Percentiles rank a stretch among this genome's conserved stretches.
phyloP scores from a whole-genome alignment of 202 grass and related monocot genomes.

The Dendrocalamus latiflorus region DNA sequence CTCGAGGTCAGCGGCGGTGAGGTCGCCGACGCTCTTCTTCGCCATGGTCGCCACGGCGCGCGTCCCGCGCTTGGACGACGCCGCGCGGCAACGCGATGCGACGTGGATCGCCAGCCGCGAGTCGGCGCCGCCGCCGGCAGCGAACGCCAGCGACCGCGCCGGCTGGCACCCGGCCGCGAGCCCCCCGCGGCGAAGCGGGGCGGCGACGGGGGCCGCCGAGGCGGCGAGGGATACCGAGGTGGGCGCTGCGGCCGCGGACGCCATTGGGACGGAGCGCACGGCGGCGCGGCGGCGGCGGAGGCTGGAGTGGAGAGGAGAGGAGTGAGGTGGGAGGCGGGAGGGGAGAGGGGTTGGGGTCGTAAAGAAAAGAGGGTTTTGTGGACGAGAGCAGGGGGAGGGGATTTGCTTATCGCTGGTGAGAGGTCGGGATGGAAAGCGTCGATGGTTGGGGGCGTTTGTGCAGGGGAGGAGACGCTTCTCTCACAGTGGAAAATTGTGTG shows the following conservation, averaged over 20 bases:
- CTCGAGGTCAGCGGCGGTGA: conserved; percentile 59
- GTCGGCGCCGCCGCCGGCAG: conserved; percentile 9
- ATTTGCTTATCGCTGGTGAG: conserved; percentile 82
- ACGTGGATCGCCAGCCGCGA: conserved; percentile 36
- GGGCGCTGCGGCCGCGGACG: conserved; percentile 40
- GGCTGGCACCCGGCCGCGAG: conserved; percentile 31
- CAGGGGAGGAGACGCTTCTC: too few species aligned
- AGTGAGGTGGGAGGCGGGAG: conserved; percentile 14
- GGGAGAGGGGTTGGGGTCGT: not conserved
- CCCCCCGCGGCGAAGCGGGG: conserved; percentile 25
- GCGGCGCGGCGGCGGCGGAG: not conserved
- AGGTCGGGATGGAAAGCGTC: conserved; percentile 35
- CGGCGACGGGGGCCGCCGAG: not conserved
- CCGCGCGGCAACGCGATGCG: conserved; percentile 45
- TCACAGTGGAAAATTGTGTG: too few species aligned
- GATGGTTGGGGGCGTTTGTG: too few species aligned
- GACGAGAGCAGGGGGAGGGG: conserved; percentile 21
- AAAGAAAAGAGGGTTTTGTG: conserved; percentile 40
- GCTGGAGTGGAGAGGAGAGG: not conserved
- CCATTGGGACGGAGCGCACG: conserved; percentile 15
- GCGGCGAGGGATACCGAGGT: conserved; percentile 32
- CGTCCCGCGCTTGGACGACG: conserved; percentile 25
- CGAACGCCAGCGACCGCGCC: conserved; percentile 37
- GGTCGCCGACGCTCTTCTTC: conserved; percentile 93
- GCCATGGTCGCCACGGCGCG: conserved; percentile 67